Conservation (phyloP, 2,329 filamentous ascomycete genomes). For the Aureobasidium pullulans region DNA sequence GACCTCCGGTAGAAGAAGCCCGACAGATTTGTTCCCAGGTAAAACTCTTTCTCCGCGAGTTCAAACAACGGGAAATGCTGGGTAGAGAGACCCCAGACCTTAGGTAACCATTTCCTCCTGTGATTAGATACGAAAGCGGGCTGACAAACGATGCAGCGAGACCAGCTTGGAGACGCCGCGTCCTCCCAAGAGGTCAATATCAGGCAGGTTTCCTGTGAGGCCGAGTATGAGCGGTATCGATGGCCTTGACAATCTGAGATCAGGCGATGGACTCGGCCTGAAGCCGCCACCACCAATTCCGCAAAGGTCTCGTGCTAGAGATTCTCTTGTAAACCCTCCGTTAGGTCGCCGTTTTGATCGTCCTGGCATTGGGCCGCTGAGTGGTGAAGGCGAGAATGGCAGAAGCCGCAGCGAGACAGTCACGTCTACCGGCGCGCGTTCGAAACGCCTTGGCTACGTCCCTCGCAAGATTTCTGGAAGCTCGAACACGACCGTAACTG, state of each 20-base stretch:
- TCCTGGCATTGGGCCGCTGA: slow-evolving; percentile 63
- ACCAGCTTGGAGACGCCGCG: slow-evolving; percentile 70
- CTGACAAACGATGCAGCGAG: slow-evolving; percentile 47
- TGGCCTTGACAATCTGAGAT: slow-evolving; percentile 44
- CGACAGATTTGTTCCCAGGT: slow-evolving; percentile 50
- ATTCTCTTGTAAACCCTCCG: slow-evolving; percentile 20
- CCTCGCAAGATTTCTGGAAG: slow-evolving; percentile 48
- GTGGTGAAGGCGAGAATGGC: slow-evolving; percentile 62
- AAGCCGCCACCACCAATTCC: slow-evolving; percentile 65
- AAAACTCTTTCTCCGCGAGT: slow-evolving; percentile 49
- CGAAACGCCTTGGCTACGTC: slow-evolving; percentile 55
- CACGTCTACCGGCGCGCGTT: slow-evolving; percentile 42
- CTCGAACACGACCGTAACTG: slow-evolving; percentile 17
- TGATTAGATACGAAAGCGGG: no score
- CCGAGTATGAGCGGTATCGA: slow-evolving; percentile 55
- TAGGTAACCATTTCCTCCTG: neutral
- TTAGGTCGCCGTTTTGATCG: slow-evolving; percentile 39
- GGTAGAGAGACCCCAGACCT: slow-evolving; percentile 23
- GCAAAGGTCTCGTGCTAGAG: slow-evolving; percentile 70
- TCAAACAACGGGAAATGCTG: slow-evolving; percentile 18
- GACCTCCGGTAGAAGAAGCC: slow-evolving; percentile 39
- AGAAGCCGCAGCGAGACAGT: slow-evolving; percentile 57
- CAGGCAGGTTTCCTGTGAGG: slow-evolving; percentile 53
- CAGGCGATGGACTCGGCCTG: slow-evolving; percentile 55
- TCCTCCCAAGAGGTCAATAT: slow-evolving; percentile 50